Base-by-base conservation (phyloP, 2,329 filamentous ascomycete species). In the Penicillium fuscoglaucum region DNA sequence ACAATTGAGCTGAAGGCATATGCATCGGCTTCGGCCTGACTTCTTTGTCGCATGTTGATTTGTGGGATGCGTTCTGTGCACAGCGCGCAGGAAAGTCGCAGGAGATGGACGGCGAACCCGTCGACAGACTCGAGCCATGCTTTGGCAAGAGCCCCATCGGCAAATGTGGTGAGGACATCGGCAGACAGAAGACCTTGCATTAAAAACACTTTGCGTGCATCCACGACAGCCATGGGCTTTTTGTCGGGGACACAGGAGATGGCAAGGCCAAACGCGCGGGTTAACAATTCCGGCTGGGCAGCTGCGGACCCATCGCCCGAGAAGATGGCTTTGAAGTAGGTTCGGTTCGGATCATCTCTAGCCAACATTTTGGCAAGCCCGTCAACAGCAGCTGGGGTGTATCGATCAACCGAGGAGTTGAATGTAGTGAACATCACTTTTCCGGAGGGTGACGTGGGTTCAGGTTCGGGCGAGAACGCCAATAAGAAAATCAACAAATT, bases 141-240 rank as follows among this genome's bases (percentile, higher is more conserved):
- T 56, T 86, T 85, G 4, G 93, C 89, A 8, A 97, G 77, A 4
- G 85, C 83, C 17, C 83, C 83, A 64, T 96, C 91, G n/a, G 85
- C 82, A 5, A 97, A 80, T 10, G 87, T 87, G 0, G 91, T 87
- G 3, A 98, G 78, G 52, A 98, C 96, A 66, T 98, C 93, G 0
- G 91, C 93, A 1, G 92, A 90, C 6, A 98, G 82, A 67, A 98
- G 85, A 1, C 92, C 93, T 76, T 99, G 95, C 83, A 96, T 95
- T 12, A 99, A 79, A 68, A 91, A 88, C 0, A 95, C 89, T 74
- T 96, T 96, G 57, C 95, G 87, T 4, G 85, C 86, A 72, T 97
- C 92, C 6, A 95, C 84, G 6, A 92, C 82, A 0, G 87, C 84
- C 0, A 89, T 77, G 28, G 88, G 73, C 58, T 84, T 83, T 39